Base-by-base conservation (phyloP, 2,329 filamentous ascomycete genomes). In the Ceratocystiopsis minuta region DNA sequence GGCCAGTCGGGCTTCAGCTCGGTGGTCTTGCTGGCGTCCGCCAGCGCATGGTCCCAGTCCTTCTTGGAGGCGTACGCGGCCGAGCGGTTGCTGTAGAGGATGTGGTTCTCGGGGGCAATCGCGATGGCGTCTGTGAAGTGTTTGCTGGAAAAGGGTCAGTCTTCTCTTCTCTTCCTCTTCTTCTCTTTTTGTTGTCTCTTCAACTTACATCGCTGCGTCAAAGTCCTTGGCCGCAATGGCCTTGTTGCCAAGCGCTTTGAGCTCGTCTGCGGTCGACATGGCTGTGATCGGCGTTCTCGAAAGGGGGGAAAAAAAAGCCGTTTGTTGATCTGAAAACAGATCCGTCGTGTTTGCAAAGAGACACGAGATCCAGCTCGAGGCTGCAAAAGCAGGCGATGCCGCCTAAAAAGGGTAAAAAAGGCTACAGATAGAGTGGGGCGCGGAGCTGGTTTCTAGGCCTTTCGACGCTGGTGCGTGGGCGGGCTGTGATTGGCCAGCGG, bases 161-260 rank as follows among this genome's bases (percentile, higher is more conserved):
- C 9, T 31, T 16, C 11, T 31, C 12, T 31, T 20, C 15, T 35
- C 17, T 9, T 31, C 3, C 12, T 40, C 14, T 11, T 14, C 15
- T 24, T 11, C 12, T 9, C n/a, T 6, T 41, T 10, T 36, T 18
- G 37, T 45, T 34, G 41, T 36, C 45, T 75, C 84, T 64, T 73
- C 34, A 44, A 76, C 84, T 64, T 73, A 96, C 88, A 94, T 76
- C 57, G 90, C 90, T 60, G 88, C 85, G 55, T 86, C 73, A 61
- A 94, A 98, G 64, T 96, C 86, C 73, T 96, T 96, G 48, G 84
- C 86, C 51, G 85, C 80, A 63, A 98, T 98, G 63, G 92, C 87
- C 70, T 93, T 93, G 72, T 98, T 98, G 68, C 88, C 90, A 60
- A 90, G 80, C 56, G 87, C 85, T 71, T 98, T 98, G 55, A 98